phyloP scores from a whole-genome alignment of 1,284 basidiomycete genomes.

The Trichosporon faecale region DNA sequence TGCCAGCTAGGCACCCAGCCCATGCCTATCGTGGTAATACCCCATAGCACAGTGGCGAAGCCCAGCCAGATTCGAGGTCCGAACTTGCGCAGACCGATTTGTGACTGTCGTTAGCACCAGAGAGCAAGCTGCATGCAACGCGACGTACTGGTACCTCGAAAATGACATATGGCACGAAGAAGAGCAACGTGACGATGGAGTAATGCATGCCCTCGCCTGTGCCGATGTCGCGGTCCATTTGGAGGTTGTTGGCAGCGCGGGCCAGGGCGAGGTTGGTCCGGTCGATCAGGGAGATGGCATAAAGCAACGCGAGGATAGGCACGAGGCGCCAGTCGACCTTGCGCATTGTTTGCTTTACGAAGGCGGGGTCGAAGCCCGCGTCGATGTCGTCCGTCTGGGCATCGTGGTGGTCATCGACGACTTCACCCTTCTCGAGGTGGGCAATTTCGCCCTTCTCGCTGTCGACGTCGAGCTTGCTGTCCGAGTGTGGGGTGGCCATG shows the following conservation, averaged over 20 bases:
- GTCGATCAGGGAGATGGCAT: slow-evolving; percentile 29
- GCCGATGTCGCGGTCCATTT: slow-evolving; percentile 39
- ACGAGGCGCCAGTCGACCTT: slow-evolving; percentile 24
- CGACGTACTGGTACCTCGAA: slow-evolving; percentile 36
- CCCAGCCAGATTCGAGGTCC: slow-evolving; percentile 17
- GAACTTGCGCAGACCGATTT: slow-evolving; percentile 29
- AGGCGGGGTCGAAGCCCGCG: slow-evolving; percentile 16
- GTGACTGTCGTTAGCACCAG: slow-evolving; percentile 8
- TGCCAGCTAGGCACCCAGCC: slow-evolving; percentile 41
- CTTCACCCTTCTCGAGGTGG: not conserved
- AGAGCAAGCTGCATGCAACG: too few species aligned
- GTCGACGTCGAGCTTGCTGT: not conserved
- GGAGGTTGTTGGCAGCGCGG: slow-evolving; percentile 23
- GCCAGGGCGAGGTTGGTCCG: slow-evolving; percentile 45
- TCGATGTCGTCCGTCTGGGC: slow-evolving; percentile 15
- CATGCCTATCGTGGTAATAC: slow-evolving; percentile 49
- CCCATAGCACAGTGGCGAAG: slow-evolving; percentile 39
- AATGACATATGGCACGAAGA: slow-evolving; percentile 52
- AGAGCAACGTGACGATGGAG: slow-evolving; percentile 44
- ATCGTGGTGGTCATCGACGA: not conserved
- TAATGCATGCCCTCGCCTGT: slow-evolving; percentile 40
- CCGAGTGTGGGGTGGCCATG: not conserved
- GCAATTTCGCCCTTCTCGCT: not conserved
- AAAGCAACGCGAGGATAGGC: slow-evolving; percentile 23
- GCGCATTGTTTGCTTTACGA: slow-evolving; percentile 14